These are phyloP conservation scores for Mortierella sp. DNA, from an alignment of 371 early-diverging fungal species.

Conservation along the genomic window DNA sequence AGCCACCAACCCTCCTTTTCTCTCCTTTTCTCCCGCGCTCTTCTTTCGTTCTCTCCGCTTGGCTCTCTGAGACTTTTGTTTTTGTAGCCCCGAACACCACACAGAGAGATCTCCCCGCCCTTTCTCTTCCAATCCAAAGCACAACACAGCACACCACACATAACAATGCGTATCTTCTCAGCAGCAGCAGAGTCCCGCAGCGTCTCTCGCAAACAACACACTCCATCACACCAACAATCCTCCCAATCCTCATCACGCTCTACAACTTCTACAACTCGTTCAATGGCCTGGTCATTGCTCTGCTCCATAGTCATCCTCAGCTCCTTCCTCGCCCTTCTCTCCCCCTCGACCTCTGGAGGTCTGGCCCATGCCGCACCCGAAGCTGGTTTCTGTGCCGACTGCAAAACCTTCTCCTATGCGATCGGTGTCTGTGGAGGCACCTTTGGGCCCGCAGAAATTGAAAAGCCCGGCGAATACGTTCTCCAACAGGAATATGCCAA, in stretches of 20 bases:
- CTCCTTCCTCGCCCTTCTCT: constrained; percentile 26
- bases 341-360: constrained; percentile 33
- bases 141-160: background rate
- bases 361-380: constrained; percentile 24
- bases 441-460: constrained; percentile 32
- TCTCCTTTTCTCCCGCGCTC: background rate
- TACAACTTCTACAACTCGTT: background rate
- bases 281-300: constrained; percentile 33
- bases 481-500: constrained; percentile 30
- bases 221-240: background rate
- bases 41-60: background rate
- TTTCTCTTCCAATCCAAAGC: background rate
- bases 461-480: constrained; percentile 28
- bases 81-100: background rate
- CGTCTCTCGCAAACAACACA: background rate
- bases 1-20: background rate
- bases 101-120: background rate
- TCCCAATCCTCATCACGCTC: background rate
- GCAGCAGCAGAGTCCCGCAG: background rate
- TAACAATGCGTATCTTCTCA: constrained; percentile 8
- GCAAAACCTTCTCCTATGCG: constrained; percentile 45
- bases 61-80: background rate
- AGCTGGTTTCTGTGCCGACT: constrained; percentile 52
- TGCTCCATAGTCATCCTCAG: constrained; percentile 22
- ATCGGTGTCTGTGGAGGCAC: constrained; percentile 44